Percentiles rank a stretch among this genome's conserved stretches.
phyloP scores from a whole-genome alignment of 495 filamentous ascomycete genomes.

The Penicillium bovifimosum region DNA sequence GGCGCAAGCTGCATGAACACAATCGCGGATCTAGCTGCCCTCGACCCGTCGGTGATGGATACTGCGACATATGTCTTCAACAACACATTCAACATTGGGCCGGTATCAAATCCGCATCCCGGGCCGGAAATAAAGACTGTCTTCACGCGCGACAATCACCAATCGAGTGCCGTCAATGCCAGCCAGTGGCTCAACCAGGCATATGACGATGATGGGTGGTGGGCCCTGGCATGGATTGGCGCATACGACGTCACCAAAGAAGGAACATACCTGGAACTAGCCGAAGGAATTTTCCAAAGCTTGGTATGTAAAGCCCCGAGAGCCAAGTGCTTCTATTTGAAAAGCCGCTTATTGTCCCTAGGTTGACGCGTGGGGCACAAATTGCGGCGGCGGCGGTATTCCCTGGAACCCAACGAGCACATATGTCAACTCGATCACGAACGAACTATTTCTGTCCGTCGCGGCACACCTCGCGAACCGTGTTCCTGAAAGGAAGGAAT shows the following conservation, averaged over 20 bases:
- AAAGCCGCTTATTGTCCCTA: constrained; percentile 8
- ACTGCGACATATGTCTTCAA: constrained; percentile 36
- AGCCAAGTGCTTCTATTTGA: not conserved
- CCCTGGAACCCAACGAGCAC: constrained; percentile 60
- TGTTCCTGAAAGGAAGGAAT: constrained; percentile 38
- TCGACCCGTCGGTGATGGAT: constrained; percentile 31
- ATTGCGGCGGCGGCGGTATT: constrained; percentile 48
- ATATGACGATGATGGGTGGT: constrained; percentile 72
- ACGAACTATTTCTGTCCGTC: constrained; percentile 66
- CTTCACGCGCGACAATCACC: constrained; percentile 4
- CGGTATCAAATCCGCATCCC: constrained; percentile 22
- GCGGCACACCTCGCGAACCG: constrained; percentile 72
- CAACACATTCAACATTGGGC: constrained; percentile 34
- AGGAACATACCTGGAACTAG: constrained; percentile 47
- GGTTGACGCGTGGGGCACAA: constrained; percentile 45
- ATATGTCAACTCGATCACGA: constrained; percentile 68
- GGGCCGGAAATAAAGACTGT: constrained; percentile 15
- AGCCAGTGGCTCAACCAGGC: constrained; percentile 50
- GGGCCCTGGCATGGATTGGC: constrained; percentile 62
- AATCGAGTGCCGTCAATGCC: constrained; percentile 12
- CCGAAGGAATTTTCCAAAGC: constrained; percentile 55
- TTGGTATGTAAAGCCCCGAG: constrained; percentile 34
- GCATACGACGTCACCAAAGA: constrained; percentile 58
- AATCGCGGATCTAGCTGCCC: constrained; percentile 54
- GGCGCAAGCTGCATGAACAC: constrained; percentile 62